Evolutionary conservation across 306 rosid genomes (phyloP), one percentile per base, ranked within the genome.

Genomic region (Quillaja saponaria): DNA sequence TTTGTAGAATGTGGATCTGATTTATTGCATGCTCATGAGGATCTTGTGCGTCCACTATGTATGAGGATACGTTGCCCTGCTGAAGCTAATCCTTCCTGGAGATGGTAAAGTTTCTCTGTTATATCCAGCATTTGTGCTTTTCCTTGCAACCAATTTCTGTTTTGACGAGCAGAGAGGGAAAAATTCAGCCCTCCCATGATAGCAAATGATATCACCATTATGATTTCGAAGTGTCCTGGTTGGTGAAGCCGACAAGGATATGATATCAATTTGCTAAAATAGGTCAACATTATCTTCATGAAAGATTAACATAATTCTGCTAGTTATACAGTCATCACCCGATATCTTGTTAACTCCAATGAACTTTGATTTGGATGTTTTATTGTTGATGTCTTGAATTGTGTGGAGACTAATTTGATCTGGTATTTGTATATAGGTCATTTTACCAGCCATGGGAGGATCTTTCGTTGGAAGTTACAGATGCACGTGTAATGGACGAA

Each of bases 71-170:
- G 64, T 35, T 84, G 78, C 63, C 95, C 96, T 63, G 81, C 82
- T 19, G 96, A 92, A 84, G 96, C 82, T 40, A 83, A 81, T 79
- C 87, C 92, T 18, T 39, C 84, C 31, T 92, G 98, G 98, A 86
- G 87, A 81, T 92, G 98, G 98, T 92, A 88, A 77, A 20, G 53
- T 51, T 69, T 61, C 13, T 33, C 63, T 55, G 13, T 13, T 19
- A 7, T 49, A 28, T 25, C 19, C 50, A 35, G 48, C 42, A 35
- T n/a, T 8, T 41, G 5, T 41, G 5, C 4, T 25, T 25, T 25
- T 4, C 31, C 31, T 25, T 25, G 31, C 31, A 25, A 25, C 4
- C 31, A 25, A 25, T 25, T 25, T 25, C 31, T 39, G 44, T 12
- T 39, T 39, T 39, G 44, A 39, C 7, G 13, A 39, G 7, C 7